Base-by-base conservation (phyloP, 805 yeast species). In the Ogataea pini region DNA sequence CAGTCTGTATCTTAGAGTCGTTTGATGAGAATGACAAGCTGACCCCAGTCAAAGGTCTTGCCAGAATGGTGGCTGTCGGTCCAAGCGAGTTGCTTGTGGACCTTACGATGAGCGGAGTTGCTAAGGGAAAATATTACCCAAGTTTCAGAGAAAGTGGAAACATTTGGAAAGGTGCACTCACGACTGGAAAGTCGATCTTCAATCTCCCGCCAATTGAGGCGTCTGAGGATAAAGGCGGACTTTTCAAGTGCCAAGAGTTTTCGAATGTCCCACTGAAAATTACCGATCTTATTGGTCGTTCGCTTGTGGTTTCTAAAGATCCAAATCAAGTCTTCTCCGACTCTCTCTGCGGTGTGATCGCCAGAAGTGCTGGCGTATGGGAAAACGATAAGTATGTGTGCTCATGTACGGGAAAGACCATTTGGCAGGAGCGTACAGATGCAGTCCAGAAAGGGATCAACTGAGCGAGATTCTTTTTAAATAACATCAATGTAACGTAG, bases 331-430 rank as follows among this genome's bases (percentile, higher is more conserved):
- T 76, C 14, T 63, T 73, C 13, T 48, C 68, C 5, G 73, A 73
- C 36, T 72, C 79, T 2, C 68, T 87, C 8, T 84, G 83, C 42
- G 98, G 99, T 25, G 96, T 92, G 19, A 81, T 94, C 62, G 98
- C 98, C 1, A 78, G 98, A 61, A 86, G 95, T 59, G 98, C 99
- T 1, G 99, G 99, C 13, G 87, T 83, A 20, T 94, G 98, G 97
- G 96, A 92, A 63, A 94, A 94, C 68, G 88, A 86, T 57, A 92
- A 92, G 69, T 83, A 83, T 50, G 96, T 92, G 2, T 92, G 99
- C 68, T 84, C 92, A 28, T 94, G 98, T 67, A 83, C 92, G 13
- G 99, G 99, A 14, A 89, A 90, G 74, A 88, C 96, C 0, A 81
- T 92, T 20, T 92, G 99, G 98, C 90, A 94, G 64, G 99, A 92